These are phyloP conservation scores for Ustilago xerochloae DNA, from an alignment of 1,284 basidiomycete species.

Conservation along the genomic window DNA sequence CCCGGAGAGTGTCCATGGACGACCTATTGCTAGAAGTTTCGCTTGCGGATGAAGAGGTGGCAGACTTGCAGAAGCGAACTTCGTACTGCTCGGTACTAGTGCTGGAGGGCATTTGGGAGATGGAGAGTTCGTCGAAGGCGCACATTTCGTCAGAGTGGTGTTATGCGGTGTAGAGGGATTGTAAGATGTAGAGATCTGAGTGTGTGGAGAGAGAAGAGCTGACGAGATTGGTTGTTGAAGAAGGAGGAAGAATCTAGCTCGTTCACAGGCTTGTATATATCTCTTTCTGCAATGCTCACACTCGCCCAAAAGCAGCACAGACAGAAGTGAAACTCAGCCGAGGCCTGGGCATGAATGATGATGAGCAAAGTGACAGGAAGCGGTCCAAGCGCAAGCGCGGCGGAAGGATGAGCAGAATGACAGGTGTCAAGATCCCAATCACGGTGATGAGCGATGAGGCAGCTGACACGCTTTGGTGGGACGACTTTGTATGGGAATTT, in stretches of 20 bases:
- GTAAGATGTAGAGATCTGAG: neutral
- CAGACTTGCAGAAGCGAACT: conserved; percentile 6
- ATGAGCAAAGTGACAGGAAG: conserved; percentile 20
- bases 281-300: neutral
- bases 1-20: conserved; percentile 6
- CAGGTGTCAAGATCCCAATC: conserved; percentile 31
- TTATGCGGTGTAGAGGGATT: no score
- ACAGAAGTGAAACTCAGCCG: neutral
- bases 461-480: conserved; percentile 15
- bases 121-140: conserved; percentile 22
- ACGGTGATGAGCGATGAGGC: conserved; percentile 13
- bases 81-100: conserved; percentile 16
- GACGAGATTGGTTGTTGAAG: neutral
- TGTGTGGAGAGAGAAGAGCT: neutral
- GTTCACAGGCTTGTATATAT: conserved; percentile 7
- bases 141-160: no score
- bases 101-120: neutral
- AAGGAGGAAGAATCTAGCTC: neutral
- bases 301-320: neutral
- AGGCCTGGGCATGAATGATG: conserved; percentile 3
- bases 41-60: neutral
- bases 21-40: conserved; percentile 12
- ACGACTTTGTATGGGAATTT: neutral
- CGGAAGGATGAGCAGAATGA: conserved; percentile 25
- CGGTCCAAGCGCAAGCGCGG: neutral